phyloP scores from a whole-genome alignment of 805 yeast species.

The Yamadazyma scolyti region DNA sequence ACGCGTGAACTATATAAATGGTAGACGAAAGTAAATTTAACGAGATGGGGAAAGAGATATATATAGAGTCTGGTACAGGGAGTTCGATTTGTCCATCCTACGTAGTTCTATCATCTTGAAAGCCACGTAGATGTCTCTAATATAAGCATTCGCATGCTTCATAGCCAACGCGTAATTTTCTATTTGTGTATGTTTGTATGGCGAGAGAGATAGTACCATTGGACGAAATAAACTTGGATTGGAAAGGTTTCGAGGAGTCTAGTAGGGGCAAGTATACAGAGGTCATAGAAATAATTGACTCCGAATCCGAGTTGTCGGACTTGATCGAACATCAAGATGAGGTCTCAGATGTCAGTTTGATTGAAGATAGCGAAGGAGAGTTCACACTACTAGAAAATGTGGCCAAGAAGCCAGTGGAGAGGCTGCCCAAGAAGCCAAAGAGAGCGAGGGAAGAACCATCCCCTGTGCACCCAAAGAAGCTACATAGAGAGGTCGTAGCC shows the following conservation, averaged over 20 bases:
- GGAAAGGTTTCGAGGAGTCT: slow-evolving; percentile 1
- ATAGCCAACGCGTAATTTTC: background rate
- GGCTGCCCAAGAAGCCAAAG: background rate
- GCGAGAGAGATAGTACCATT: slow-evolving; percentile 6
- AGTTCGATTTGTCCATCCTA: too few species aligned
- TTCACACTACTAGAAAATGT: slow-evolving; percentile 4
- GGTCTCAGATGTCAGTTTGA: slow-evolving; percentile 1
- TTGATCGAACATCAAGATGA: background rate
- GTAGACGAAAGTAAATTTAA: background rate
- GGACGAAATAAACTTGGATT: slow-evolving; percentile 11
- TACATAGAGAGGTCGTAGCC: too few species aligned
- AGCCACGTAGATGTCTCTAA: background rate
- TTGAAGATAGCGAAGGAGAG: slow-evolving; percentile 12
- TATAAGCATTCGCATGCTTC: background rate
- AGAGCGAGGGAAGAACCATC: background rate
- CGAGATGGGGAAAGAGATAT: too few species aligned
- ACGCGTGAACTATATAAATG: slow-evolving; percentile 4
- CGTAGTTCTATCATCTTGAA: too few species aligned
- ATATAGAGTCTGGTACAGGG: background rate
- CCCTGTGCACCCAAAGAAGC: background rate
- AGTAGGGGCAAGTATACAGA: background rate
- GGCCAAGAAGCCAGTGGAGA: background rate
- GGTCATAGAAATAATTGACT: background rate
- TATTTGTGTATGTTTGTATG: background rate
- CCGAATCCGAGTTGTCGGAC: background rate